Evolutionary conservation across 2,329 filamentous ascomycete genomes (phyloP).

Genomic region (Daldinia eschscholtzii): DNA sequence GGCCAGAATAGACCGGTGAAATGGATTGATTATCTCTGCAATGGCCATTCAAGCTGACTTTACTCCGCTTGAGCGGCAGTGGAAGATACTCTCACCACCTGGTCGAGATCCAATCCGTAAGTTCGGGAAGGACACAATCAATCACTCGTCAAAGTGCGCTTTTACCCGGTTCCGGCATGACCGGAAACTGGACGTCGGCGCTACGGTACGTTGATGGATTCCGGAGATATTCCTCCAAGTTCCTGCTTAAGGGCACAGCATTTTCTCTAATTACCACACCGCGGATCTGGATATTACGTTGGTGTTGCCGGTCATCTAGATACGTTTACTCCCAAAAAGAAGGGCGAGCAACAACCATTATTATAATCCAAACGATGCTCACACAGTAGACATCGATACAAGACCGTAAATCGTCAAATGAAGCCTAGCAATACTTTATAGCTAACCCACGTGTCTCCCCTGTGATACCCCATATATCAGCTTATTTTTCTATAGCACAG

Average conservation of each 20-base stretch:
- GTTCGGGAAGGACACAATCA: neutral
- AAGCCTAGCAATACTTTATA: slow-evolving; percentile 11
- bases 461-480: slow-evolving; percentile 31
- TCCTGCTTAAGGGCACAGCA: neutral
- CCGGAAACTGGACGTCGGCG: no score
- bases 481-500: slow-evolving; percentile 23
- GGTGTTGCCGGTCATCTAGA: slow-evolving; percentile 8
- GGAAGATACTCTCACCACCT: neutral
- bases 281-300: slow-evolving; percentile 1
- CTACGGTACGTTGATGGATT: neutral
- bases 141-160: neutral
- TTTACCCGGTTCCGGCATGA: neutral
- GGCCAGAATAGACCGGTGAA: neutral
- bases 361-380: neutral
- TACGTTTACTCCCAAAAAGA: neutral
- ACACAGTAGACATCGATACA: slow-evolving; percentile 1
- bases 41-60: neutral
- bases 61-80: neutral
- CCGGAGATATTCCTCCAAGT: slow-evolving; percentile 3
- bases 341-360: neutral
- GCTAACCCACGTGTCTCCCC: slow-evolving; percentile 18
- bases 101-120: neutral
- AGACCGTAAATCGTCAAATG: slow-evolving; percentile 19
- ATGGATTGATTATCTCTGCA: neutral
- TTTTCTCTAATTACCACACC: slow-evolving; percentile 16